Conservation (phyloP, 768 basidiomycete species). For the Kwoniella dendrophila region DNA sequence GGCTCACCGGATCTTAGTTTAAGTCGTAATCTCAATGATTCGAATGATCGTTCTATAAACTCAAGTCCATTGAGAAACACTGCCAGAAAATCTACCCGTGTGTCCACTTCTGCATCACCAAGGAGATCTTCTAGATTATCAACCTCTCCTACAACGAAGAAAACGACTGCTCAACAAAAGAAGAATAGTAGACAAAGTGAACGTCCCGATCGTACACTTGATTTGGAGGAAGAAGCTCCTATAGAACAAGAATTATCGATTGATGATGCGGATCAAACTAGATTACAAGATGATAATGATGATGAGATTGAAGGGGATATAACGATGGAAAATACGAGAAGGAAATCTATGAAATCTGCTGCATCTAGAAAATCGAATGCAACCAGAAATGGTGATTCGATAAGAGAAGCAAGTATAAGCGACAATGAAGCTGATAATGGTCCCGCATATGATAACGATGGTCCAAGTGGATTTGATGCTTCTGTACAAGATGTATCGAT, state of each 20-base stretch:
- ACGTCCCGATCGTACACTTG: too few relatives aligned
- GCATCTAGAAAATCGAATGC: slow-evolving; percentile 1
- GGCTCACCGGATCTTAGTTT: too few relatives aligned
- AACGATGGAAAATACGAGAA: not conserved
- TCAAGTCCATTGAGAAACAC: too few relatives aligned
- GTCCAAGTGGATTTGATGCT: not conserved
- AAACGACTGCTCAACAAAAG: not conserved
- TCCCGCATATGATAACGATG: slow-evolving; percentile 3
- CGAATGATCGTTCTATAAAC: too few relatives aligned
- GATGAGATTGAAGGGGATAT: slow-evolving; percentile 15
- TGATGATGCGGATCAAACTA: not conserved
- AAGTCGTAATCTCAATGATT: too few relatives aligned
- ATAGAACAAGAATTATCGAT: too few relatives aligned
- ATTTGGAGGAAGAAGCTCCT: too few relatives aligned
- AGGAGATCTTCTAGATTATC: not conserved
- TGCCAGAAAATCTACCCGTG: not conserved
- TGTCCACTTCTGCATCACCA: too few relatives aligned
- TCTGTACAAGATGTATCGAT: not conserved
- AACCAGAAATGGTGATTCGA: not conserved
- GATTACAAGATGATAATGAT: not conserved
- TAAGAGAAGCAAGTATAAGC: slow-evolving; percentile 2
- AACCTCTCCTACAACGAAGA: slow-evolving; percentile 1
- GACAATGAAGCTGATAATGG: slow-evolving; percentile 22
- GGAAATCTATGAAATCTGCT: slow-evolving; percentile 6
- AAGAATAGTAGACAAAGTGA: too few relatives aligned